Evolutionary conservation across 768 basidiomycete species (phyloP).

Genomic region (Kondoa malvinella): DNA sequence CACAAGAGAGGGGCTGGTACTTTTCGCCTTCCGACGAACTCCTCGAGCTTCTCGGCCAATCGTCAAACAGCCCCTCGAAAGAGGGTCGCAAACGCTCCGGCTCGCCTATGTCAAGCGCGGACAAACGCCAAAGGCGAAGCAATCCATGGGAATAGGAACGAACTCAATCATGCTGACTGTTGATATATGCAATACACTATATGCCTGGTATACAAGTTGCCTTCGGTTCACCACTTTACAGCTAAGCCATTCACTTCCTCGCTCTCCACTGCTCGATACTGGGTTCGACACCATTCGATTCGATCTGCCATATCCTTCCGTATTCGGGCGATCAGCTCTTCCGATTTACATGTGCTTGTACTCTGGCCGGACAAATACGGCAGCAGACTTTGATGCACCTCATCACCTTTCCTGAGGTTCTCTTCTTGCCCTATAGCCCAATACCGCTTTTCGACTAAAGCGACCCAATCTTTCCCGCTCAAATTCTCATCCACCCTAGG

Average conservation of each 20-base stretch:
- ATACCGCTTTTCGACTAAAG: constrained; percentile 23
- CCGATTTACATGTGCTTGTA: neutral
- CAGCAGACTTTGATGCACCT: constrained; percentile 1
- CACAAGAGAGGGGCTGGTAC: too few species aligned
- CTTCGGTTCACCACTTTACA: constrained; percentile 23
- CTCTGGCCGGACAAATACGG: neutral
- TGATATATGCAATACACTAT: too few species aligned
- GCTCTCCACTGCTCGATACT: constrained; percentile 24
- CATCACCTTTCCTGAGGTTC: neutral
- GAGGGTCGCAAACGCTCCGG: too few species aligned
- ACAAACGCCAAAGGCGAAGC: too few species aligned
- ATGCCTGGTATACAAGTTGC: neutral
- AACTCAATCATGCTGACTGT: too few species aligned
- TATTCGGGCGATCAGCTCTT: constrained; percentile 4
- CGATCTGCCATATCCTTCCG: neutral
- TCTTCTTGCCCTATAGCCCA: constrained; percentile 19
- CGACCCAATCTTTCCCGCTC: constrained; percentile 27
- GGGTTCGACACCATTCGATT: constrained; percentile 13
- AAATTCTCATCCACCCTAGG: constrained; percentile 19
- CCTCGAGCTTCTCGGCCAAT: too few species aligned
- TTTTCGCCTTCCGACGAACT: too few species aligned
- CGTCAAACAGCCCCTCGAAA: too few species aligned
- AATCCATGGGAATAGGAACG: too few species aligned
- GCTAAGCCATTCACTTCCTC: constrained; percentile 28
- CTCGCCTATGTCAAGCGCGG: too few species aligned